phyloP scores from a whole-genome alignment of 495 filamentous ascomycete genomes.

The Xylaria acuta region DNA sequence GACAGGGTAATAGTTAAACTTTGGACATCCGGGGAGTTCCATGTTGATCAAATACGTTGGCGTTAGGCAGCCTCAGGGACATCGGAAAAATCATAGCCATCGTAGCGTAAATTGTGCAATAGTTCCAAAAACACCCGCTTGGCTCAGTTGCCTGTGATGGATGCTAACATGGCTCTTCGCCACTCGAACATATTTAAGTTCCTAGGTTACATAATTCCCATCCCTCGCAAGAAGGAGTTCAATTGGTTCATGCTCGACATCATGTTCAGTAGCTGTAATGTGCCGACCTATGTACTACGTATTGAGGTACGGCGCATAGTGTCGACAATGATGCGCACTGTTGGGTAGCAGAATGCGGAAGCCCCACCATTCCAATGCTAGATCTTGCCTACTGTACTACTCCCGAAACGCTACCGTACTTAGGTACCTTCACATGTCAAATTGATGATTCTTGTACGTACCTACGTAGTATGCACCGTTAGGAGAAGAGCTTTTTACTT shows the following conservation, averaged over 20 bases:
- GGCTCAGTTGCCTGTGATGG: background rate
- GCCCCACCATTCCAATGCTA: conserved; percentile 11
- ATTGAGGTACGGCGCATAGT: background rate
- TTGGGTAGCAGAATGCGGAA: background rate
- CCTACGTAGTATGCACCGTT: too few species aligned
- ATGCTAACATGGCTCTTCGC: background rate
- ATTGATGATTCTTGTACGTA: background rate
- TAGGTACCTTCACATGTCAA: conserved; percentile 21
- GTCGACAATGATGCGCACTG: background rate
- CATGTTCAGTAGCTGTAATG: background rate
- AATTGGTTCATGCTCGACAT: background rate
- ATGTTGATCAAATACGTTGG: background rate
- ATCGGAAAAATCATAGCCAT: background rate
- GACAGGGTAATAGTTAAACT: conserved; percentile 11
- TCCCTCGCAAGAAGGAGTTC: background rate
- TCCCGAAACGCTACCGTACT: background rate
- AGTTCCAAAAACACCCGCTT: background rate
- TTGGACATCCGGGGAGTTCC: background rate
- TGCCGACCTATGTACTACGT: background rate
- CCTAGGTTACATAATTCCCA: background rate
- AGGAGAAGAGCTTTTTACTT: conserved; percentile 2
- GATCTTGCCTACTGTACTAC: conserved; percentile 12
- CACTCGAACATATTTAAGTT: background rate
- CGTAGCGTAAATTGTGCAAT: background rate
- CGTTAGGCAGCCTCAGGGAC: background rate